phyloP scores from a whole-genome alignment of 176 grass and related monocot genomes.

The Lolium perenne region DNA sequence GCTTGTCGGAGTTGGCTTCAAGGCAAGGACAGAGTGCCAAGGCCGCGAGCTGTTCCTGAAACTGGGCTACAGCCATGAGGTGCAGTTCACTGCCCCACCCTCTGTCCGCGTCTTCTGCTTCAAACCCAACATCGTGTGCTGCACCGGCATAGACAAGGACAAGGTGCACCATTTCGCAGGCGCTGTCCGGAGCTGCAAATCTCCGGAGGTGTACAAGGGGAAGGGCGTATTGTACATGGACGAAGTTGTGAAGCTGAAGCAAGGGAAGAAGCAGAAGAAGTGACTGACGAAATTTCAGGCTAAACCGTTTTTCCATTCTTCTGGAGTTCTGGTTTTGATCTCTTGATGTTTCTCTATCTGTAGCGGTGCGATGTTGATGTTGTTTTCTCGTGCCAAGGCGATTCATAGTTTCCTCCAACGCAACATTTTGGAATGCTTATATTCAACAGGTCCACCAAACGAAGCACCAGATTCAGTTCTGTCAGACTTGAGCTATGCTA shows the following conservation, averaged over 20 bases:
- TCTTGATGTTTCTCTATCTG: not conserved
- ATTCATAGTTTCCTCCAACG: not conserved
- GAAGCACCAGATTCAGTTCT: not conserved
- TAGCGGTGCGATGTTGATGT: not conserved
- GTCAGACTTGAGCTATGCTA: not conserved
- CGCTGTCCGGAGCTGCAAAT: constrained; percentile 65
- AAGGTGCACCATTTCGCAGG: constrained; percentile 79
- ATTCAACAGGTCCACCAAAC: not conserved
- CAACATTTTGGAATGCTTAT: not conserved
- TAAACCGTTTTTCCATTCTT: not conserved
- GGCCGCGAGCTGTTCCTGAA: constrained; percentile 79
- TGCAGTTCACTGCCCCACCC: constrained; percentile 69
- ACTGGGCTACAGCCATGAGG: constrained; percentile 76
- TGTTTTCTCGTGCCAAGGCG: not conserved
- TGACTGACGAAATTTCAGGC: not conserved
- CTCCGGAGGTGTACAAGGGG: constrained; percentile 85
- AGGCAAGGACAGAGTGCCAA: constrained; percentile 37
- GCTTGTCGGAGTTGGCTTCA: constrained; percentile 24
- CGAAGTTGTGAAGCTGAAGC: constrained; percentile 70
- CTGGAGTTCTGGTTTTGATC: constrained; percentile 11
- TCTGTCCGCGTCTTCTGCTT: constrained; percentile 82
- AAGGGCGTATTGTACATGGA: constrained; percentile 74
- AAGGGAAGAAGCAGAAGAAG: constrained; percentile 70
- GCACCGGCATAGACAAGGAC: constrained; percentile 66
- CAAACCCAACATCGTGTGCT: constrained; percentile 79